Evolutionary conservation across 2,329 filamentous ascomycete species (phyloP).

Genomic region (Alternaria longipes): DNA sequence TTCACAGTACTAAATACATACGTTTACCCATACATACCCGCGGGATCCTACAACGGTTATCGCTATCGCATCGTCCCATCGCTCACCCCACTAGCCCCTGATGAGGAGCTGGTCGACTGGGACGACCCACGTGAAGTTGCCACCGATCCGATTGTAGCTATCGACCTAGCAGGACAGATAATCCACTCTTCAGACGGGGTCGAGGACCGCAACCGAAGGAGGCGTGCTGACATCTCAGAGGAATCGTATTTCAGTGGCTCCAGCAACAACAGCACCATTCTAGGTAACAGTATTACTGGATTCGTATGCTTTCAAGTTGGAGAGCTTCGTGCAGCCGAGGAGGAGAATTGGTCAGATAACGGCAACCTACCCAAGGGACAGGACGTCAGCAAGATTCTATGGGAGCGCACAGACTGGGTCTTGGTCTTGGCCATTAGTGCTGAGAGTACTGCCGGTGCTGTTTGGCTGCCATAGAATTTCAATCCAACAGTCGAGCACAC

Average conservation of each 20-base stretch:
- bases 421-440: neutral
- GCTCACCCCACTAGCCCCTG: neutral
- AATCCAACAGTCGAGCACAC: neutral
- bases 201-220: neutral
- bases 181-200: neutral
- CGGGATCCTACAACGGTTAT: neutral
- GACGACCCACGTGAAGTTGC: neutral
- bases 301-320: neutral
- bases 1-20: fast-evolving
- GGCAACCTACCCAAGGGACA: neutral
- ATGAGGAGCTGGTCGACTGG: neutral
- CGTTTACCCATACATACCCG: neutral
- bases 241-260: neutral
- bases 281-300: neutral
- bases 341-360: neutral
- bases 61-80: neutral
- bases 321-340: neutral
- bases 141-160: neutral
- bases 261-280: neutral
- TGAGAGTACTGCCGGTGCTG: neutral
- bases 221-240: neutral
- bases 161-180: neutral
- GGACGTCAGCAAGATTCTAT: neutral
- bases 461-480: neutral
- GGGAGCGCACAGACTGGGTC: neutral